phyloP scores from a whole-genome alignment of 257 asterid genomes.

The Phtheirospermum japonicum region DNA sequence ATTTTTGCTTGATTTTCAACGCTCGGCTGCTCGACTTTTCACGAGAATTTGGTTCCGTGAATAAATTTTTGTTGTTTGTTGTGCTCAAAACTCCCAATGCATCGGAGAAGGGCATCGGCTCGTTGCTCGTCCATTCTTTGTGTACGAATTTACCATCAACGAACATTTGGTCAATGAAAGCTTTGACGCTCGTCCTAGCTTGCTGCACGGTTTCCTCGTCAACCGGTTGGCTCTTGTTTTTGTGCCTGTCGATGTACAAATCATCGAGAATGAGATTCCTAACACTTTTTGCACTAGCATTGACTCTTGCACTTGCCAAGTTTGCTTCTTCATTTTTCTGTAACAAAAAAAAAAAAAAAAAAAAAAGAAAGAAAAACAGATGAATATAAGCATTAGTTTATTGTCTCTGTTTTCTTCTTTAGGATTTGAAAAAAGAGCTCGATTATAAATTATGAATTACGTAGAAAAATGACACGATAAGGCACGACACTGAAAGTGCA shows the following conservation, averaged over 20 bases:
- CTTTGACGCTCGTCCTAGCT: conserved; percentile 45
- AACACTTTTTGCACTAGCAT: conserved; percentile 6
- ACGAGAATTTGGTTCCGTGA: no score
- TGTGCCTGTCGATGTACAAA: not conserved
- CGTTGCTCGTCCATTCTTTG: conserved; percentile 1
- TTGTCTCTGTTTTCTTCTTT: no score
- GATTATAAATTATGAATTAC: not conserved
- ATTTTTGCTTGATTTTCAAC: conserved; percentile 8
- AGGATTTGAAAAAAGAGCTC: not conserved
- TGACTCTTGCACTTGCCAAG: conserved; percentile 10
- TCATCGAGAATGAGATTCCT: conserved; percentile 12
- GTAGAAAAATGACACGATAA: no score
- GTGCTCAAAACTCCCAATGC: conserved; percentile 51
- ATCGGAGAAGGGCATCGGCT: conserved; percentile 47
- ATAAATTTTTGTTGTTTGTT: not conserved
- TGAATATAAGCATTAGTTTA: not conserved
- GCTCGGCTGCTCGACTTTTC: conserved; percentile 31
- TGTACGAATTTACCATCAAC: conserved; percentile 30
- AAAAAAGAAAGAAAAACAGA: no score
- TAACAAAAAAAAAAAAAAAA: conserved; percentile 15
- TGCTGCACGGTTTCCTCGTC: conserved; percentile 37
- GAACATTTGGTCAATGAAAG: conserved; percentile 43
- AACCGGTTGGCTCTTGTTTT: conserved; percentile 24
- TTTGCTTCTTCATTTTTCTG: conserved; percentile 36
- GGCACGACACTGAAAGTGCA: no score